Conservation (phyloP, 2,329 filamentous ascomycete genomes). For the Raffaelea ambrosiae region DNA sequence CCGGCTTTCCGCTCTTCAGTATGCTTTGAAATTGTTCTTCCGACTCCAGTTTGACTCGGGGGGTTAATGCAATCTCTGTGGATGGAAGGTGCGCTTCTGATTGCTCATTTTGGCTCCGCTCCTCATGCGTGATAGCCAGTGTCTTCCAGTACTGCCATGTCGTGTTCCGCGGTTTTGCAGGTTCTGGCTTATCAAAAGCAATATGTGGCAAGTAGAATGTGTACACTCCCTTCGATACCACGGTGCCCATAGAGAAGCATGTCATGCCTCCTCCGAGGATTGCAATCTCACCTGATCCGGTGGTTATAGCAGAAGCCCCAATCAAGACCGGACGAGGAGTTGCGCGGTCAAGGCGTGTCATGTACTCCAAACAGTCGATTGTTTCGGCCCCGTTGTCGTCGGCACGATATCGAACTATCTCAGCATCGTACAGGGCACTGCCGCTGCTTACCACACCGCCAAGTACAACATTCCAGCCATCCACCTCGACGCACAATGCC, state of each 20-base stretch:
- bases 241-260: conserved; percentile 85
- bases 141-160: conserved; percentile 9
- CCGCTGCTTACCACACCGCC: conserved; percentile 34
- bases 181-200: not conserved
- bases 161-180: not conserved
- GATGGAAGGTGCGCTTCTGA: not conserved
- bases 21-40: conserved; percentile 51
- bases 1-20: conserved; percentile 48
- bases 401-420: conserved; percentile 38
- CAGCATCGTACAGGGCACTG: conserved; percentile 36
- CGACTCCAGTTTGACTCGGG: conserved; percentile 42
- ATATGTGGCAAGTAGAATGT: conserved; percentile 23
- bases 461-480: conserved; percentile 20
- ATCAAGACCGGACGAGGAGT: conserved; percentile 56
- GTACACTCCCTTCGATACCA: conserved; percentile 62
- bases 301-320: conserved; percentile 50
- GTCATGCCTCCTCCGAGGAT: conserved; percentile 75
- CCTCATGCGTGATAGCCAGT: conserved; percentile 3
- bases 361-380: conserved; percentile 13
- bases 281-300: conserved; percentile 41
- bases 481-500: conserved; percentile 3
- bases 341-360: not conserved
- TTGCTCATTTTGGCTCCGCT: not conserved
- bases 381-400: conserved; percentile 17
- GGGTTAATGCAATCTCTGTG: conserved; percentile 24